Evolutionary conservation across 331 rosid genomes (phyloP).

Genomic region (Spiraea crenata): DNA sequence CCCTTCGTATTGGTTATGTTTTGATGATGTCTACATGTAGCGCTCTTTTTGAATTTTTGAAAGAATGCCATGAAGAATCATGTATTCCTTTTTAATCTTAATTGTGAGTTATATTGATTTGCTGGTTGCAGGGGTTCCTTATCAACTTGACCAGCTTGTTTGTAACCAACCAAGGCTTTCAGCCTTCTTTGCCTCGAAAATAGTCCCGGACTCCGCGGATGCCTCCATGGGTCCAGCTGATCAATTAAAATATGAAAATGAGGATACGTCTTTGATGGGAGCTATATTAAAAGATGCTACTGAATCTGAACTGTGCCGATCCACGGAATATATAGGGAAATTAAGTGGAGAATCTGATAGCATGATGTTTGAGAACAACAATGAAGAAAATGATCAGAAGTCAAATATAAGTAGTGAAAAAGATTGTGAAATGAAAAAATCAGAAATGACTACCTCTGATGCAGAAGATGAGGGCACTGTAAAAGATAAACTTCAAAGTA

Average conservation of each 20-base stretch:
- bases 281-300: conserved; percentile 36
- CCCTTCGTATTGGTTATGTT: background rate
- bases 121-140: conserved; percentile 66
- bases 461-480: conserved; percentile 28
- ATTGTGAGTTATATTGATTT: conserved; percentile 16
- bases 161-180: conserved; percentile 72
- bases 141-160: conserved; percentile 70
- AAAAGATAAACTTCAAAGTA: conserved; percentile 34
- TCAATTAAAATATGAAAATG: conserved; percentile 40
- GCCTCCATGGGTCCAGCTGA: conserved; percentile 22
- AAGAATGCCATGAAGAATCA: background rate
- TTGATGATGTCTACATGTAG: background rate
- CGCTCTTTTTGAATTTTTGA: background rate
- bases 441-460: conserved; percentile 33
- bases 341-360: conserved; percentile 36
- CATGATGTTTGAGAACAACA: conserved; percentile 24
- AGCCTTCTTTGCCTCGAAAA: conserved; percentile 58
- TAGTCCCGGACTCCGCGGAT: conserved; percentile 27
- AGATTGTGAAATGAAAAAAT: conserved; percentile 30
- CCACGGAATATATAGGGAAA: conserved; percentile 25
- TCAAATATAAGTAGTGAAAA: conserved; percentile 18
- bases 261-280: conserved; percentile 36
- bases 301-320: conserved; percentile 32
- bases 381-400: conserved; percentile 36
- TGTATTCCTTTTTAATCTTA: background rate